Evolutionary conservation across 805 yeast genomes (phyloP).

Genomic region (Barnettozyma pratensis): DNA sequence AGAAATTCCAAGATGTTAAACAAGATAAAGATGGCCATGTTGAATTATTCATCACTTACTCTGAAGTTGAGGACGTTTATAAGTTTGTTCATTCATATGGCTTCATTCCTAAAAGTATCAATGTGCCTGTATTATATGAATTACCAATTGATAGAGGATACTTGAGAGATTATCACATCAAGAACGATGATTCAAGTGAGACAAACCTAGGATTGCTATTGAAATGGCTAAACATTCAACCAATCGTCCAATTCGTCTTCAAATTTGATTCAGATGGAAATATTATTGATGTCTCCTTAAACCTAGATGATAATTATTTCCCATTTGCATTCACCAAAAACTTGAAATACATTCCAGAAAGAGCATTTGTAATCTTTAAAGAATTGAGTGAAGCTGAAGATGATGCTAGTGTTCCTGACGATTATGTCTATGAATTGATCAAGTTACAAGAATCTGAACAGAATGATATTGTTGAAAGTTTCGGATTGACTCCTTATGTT

Average conservation of each 20-base stretch:
- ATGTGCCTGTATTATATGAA: slow-evolving; percentile 25
- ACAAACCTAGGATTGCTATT: slow-evolving; percentile 25
- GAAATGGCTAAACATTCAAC: slow-evolving; percentile 34
- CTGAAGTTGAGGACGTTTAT: slow-evolving; percentile 37
- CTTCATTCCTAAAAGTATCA: slow-evolving; percentile 34
- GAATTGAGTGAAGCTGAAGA: slow-evolving; percentile 6
- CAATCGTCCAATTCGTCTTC: slow-evolving; percentile 35
- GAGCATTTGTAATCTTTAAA: slow-evolving; percentile 17
- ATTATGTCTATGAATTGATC: slow-evolving; percentile 12
- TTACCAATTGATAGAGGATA: slow-evolving; percentile 28
- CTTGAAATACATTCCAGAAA: slow-evolving; percentile 14
- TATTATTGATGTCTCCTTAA: slow-evolving; percentile 21
- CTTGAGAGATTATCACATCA: slow-evolving; percentile 4
- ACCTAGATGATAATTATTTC: slow-evolving; percentile 29
- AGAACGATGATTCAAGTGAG: slow-evolving; percentile 9
- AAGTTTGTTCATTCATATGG: slow-evolving; percentile 40
- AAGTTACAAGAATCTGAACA: slow-evolving; percentile 14
- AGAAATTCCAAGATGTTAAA: slow-evolving; percentile 1
- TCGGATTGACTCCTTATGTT: slow-evolving; percentile 18
- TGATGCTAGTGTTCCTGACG: slow-evolving; percentile 6
- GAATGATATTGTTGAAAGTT: slow-evolving; percentile 20
- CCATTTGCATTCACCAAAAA: slow-evolving; percentile 28
- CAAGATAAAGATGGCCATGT: slow-evolving; percentile 5
- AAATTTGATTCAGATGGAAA: slow-evolving; percentile 15
- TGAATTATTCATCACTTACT: slow-evolving; percentile 42